These are phyloP conservation scores for Colletotrichum lupini DNA, from an alignment of 2,329 filamentous ascomycete species.

Conservation along the genomic window DNA sequence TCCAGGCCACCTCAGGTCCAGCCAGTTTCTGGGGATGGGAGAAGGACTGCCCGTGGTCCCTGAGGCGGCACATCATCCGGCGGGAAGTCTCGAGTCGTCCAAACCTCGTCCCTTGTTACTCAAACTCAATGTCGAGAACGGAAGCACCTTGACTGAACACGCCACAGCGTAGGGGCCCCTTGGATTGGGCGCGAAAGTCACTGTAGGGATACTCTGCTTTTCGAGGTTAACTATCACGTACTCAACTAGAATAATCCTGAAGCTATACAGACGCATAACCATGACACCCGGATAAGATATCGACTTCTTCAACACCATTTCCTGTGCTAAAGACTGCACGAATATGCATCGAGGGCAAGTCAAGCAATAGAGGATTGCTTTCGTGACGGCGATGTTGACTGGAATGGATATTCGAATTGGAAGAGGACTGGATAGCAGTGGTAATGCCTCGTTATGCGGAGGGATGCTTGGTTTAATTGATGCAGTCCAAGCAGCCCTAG, in stretches of 20 bases:
- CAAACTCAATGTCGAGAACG: constrained; percentile 22
- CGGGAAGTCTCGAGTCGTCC: constrained; percentile 17
- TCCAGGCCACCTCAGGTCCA: background rate
- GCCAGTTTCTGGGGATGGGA: background rate
- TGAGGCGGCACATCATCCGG: constrained; percentile 18
- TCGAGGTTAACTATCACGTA: background rate
- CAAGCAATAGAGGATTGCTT: background rate
- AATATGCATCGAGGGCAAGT: background rate
- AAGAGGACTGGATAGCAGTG: background rate
- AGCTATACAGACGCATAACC: background rate
- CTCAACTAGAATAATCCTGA: background rate
- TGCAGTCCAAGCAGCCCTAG: background rate
- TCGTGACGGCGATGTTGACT: background rate
- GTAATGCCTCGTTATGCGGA: background rate
- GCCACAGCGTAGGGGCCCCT: background rate
- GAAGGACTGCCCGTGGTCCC: constrained; percentile 1
- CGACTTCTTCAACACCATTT: background rate
- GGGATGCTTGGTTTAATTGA: background rate
- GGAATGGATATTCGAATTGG: background rate
- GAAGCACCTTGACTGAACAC: background rate
- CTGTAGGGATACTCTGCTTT: background rate
- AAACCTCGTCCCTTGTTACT: background rate
- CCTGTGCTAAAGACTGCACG: background rate
- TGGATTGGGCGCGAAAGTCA: background rate
- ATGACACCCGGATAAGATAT: background rate